Conservation (phyloP, 805 yeast species). For the Ogataea dorogensis region DNA sequence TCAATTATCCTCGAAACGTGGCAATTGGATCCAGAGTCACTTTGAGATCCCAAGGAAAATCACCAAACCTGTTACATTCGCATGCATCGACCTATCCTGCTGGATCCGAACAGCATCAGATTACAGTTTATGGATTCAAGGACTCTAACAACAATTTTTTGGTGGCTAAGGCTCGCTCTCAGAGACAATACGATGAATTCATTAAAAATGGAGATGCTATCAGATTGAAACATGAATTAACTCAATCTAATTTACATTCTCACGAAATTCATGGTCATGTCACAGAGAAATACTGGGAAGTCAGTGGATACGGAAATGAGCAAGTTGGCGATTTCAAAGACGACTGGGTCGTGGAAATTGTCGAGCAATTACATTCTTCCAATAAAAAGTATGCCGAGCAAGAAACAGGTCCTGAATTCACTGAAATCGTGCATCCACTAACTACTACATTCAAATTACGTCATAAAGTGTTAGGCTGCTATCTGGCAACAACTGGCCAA, state of each 20-base stretch:
- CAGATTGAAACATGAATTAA: constrained; percentile 60
- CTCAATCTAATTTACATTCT: constrained; percentile 68
- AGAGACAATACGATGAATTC: constrained; percentile 17
- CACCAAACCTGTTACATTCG: constrained; percentile 81
- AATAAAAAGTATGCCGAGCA: constrained; percentile 25
- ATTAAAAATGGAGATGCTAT: constrained; percentile 60
- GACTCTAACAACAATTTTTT: constrained; percentile 82
- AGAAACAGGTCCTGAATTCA: constrained; percentile 42
- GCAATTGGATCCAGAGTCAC: constrained; percentile 57
- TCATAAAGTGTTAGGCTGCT: constrained; percentile 70
- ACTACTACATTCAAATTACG: constrained; percentile 79
- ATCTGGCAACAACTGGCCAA: constrained; percentile 79
- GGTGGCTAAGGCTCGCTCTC: constrained; percentile 39
- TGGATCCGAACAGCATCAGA: constrained; percentile 91
- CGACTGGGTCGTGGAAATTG: constrained; percentile 73
- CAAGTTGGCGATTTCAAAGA: constrained; percentile 69
- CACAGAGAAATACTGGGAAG: constrained; percentile 49
- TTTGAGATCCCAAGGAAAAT: constrained; percentile 64
- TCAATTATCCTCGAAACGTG: constrained; percentile 65
- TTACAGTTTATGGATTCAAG: constrained; percentile 92
- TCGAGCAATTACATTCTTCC: constrained; percentile 46
- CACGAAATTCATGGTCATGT: constrained; percentile 68
- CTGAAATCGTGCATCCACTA: constrained; percentile 64
- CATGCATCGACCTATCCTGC: constrained; percentile 83
- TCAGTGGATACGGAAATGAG: constrained; percentile 69